Evolutionary conservation across 176 grass and related monocot species (phyloP).

Genomic region (Olyra latifolia): DNA sequence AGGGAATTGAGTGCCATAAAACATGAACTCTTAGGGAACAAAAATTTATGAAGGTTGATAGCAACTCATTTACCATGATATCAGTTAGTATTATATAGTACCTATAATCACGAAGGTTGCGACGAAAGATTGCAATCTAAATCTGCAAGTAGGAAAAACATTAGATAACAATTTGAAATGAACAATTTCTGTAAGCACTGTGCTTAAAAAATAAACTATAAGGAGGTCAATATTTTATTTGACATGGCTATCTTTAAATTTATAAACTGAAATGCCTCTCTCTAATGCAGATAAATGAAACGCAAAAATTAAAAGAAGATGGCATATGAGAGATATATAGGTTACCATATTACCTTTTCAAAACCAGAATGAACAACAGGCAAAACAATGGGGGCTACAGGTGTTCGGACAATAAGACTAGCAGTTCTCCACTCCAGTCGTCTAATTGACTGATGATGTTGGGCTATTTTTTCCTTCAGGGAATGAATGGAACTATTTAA

Average conservation of each 20-base stretch:
- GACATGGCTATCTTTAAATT: background rate
- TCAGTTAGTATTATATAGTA: too few species aligned
- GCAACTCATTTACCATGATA: too few species aligned
- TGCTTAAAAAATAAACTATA: too few species aligned
- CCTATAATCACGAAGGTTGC: too few species aligned
- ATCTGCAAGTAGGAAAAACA: too few species aligned
- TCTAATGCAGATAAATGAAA: background rate
- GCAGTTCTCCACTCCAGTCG: conserved; percentile 89
- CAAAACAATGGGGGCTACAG: conserved; percentile 75
- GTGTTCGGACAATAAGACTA: conserved; percentile 83
- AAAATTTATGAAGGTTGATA: too few species aligned
- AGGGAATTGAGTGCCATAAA: too few species aligned
- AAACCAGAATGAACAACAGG: conserved; percentile 91
- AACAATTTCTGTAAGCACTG: too few species aligned
- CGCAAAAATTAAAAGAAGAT: background rate
- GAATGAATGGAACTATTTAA: conserved; percentile 92
- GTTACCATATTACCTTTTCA: conserved; percentile 71
- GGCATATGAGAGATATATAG: background rate
- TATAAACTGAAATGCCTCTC: background rate
- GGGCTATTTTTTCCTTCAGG: conserved; percentile 96
- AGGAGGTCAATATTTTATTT: too few species aligned
- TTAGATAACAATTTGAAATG: too few species aligned
- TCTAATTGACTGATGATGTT: conserved; percentile 61
- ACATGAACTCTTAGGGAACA: too few species aligned
- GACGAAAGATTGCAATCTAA: too few species aligned